A percentile compares a stretch with the other conserved stretches of the same genome.
These are phyloP conservation scores for Eurotiales sp. DNA, from an alignment of 2,329 filamentous ascomycete genomes.

Conservation along the genomic window DNA sequence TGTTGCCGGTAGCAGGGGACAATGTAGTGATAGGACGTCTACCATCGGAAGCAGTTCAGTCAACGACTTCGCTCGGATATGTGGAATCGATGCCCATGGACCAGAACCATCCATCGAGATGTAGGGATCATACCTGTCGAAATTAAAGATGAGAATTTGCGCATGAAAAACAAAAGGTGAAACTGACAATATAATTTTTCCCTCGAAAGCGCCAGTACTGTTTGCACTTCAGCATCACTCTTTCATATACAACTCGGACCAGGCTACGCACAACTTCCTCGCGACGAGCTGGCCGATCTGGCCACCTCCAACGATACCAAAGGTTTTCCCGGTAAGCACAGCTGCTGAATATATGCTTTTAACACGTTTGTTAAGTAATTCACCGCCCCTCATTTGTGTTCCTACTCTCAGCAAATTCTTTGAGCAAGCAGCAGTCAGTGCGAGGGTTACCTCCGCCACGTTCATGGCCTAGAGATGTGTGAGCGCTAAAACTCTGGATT, in stretches of 20 bases:
- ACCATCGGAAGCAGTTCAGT: slow-evolving; percentile 12
- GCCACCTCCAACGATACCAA: slow-evolving; percentile 14
- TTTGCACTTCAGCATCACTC: not conserved
- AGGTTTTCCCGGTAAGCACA: slow-evolving; percentile 12
- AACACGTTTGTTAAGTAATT: slow-evolving; percentile 9
- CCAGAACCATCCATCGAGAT: not conserved
- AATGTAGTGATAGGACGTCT: slow-evolving; percentile 16
- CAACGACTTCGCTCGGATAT: slow-evolving; percentile 9
- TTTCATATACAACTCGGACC: not conserved
- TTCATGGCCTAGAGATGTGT: slow-evolving; percentile 10
- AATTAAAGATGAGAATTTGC: not conserved
- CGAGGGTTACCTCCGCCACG: slow-evolving; percentile 13
- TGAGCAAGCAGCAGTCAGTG: slow-evolving; percentile 11
- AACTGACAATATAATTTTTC: slow-evolving; percentile 2
- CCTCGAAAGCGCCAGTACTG: slow-evolving; percentile 7
- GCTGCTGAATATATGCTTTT: slow-evolving; percentile 10
- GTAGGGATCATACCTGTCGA: slow-evolving; percentile 12
- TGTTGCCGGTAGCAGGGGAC: slow-evolving; percentile 14
- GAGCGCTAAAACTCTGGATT: slow-evolving; percentile 2
- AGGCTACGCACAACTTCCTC: slow-evolving; percentile 12
- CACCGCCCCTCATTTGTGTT: slow-evolving; percentile 8
- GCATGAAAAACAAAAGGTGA: not conserved
- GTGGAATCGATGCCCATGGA: slow-evolving; percentile 11
- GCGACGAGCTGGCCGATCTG: slow-evolving; percentile 11
- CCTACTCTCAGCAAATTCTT: slow-evolving; percentile 13